A percentile compares a stretch with the other conserved stretches of the same genome.
phyloP scores from a whole-genome alignment of 2,329 filamentous ascomycete species.

The Zymoseptoria brevis region DNA sequence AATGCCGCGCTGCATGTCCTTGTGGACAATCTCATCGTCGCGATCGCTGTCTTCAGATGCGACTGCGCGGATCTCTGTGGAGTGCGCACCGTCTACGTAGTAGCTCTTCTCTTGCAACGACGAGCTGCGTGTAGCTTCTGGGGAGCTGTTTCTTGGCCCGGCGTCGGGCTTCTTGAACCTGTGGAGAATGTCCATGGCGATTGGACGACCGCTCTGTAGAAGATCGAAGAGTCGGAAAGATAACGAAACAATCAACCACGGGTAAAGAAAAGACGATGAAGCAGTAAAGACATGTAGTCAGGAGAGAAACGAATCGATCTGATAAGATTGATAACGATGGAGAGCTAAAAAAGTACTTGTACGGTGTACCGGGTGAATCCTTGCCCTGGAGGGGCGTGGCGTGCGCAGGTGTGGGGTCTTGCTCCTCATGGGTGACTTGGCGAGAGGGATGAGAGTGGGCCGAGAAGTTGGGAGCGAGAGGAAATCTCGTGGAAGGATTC shows the following conservation, averaged over 20 bases:
- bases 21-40: constrained; percentile 13
- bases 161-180: constrained; percentile 3
- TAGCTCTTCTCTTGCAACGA: not conserved
- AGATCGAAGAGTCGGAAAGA: not conserved
- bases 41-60: constrained; percentile 11
- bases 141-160: constrained; percentile 1
- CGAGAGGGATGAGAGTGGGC: not conserved
- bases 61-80: constrained; percentile 7
- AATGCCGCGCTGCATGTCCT: constrained; percentile 12
- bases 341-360: not conserved
- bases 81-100: constrained; percentile 6
- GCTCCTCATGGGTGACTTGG: not conserved
- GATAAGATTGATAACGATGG: not conserved
- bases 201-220: not conserved
- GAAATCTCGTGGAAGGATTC: not conserved
- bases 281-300: not conserved
- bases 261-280: too few species aligned
- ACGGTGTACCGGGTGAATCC: not conserved
- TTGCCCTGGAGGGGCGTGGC: not conserved
- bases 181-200: not conserved
- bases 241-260: not conserved
- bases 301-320: not conserved
- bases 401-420: not conserved
- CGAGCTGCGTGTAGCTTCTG: constrained; percentile 4
- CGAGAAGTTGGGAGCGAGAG: not conserved